Base-by-base conservation (phyloP, 2,329 filamentous ascomycete genomes). In the Setomelanomma holmii region DNA sequence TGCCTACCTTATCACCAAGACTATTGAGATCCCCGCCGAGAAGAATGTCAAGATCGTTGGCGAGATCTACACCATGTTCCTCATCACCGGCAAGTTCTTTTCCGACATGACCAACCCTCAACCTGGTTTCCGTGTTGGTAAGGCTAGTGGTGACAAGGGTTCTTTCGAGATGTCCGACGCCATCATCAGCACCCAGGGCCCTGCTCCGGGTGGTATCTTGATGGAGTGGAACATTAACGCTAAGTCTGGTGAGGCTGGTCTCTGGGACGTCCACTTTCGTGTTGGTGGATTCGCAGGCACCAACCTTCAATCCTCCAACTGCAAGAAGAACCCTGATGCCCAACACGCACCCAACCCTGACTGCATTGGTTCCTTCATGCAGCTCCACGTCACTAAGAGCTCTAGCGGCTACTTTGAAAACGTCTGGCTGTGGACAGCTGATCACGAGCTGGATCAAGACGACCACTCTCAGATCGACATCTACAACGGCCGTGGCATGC, bases 221-320 rank as follows among this genome's bases (percentile, higher is more conserved):
- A 86, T 97, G 78, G 85, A 97, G 74, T 97, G 91, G 89, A 97
- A 97, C 76, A 80, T 96, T 36, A 86, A 85, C 38, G 73, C 82
- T 3, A 62, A 80, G 75, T 82, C 87, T 51, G 91, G 91, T 40
- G 84, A 86, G 1, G 87, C 87, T 17, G 93, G 86, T 56, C 87
- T 97, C 76, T 99, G 93, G 90, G 95, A 99, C 68, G 88, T 93
- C n/a, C 95, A 99, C 80, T 89, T 95, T 78, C 91, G 95, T 69
- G 85, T 99, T 64, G 93, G 92, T 65, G 95, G 95, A 38, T 87
- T 88, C 48, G 88, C 89, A 4, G 93, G 93, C 54, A 96, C 93
- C 22, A 77, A 90, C 60, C 84, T 98, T 14, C 90, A 96, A 76
- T 89, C 88, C 16, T 83, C 90, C 73, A 87, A 82, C 49, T 97